Conservation (phyloP, 768 basidiomycete species). For the Strobilomyces dryophilus region DNA sequence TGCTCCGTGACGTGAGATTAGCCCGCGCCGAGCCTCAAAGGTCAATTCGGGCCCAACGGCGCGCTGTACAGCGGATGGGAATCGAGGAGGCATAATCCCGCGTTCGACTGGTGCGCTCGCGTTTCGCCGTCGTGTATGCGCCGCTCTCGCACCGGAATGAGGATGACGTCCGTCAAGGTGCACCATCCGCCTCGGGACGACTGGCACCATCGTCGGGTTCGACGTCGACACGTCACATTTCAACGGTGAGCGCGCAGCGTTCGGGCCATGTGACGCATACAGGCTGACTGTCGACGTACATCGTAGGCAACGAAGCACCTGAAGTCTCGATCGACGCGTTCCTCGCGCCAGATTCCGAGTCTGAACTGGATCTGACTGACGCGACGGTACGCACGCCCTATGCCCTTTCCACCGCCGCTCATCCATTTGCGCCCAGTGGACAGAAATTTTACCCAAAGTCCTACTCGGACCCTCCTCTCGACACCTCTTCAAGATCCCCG, state of each 20-base stretch:
- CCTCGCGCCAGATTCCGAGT: constrained; percentile 38
- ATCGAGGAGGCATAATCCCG: constrained; percentile 80
- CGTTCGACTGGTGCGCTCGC: constrained; percentile 86
- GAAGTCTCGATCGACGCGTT: constrained; percentile 70
- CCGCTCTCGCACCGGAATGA: too few species aligned
- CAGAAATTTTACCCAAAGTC: constrained; percentile 69
- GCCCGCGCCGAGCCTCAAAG: constrained; percentile 87
- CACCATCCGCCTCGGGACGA: constrained; percentile 82
- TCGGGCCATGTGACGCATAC: neutral
- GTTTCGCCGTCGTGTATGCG: neutral
- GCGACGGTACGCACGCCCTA: constrained; percentile 42
- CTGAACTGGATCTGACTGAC: constrained; percentile 43
- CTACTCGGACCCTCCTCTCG: constrained; percentile 79
- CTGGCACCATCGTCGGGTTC: constrained; percentile 71
- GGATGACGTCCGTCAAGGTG: constrained; percentile 51
- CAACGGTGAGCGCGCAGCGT: constrained; percentile 52
- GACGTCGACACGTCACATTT: constrained; percentile 97
- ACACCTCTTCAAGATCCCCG: constrained; percentile 78
- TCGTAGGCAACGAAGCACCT: constrained; percentile 80
- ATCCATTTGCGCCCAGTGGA: constrained; percentile 52
- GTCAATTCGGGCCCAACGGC: constrained; percentile 96
- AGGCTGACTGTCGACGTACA: neutral
- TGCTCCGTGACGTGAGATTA: constrained; percentile 28
- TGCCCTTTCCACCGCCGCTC: neutral
- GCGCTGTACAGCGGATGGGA: constrained; percentile 97